Base-by-base conservation (phyloP, 768 basidiomycete species). In the Punctularia strigosozonata region DNA sequence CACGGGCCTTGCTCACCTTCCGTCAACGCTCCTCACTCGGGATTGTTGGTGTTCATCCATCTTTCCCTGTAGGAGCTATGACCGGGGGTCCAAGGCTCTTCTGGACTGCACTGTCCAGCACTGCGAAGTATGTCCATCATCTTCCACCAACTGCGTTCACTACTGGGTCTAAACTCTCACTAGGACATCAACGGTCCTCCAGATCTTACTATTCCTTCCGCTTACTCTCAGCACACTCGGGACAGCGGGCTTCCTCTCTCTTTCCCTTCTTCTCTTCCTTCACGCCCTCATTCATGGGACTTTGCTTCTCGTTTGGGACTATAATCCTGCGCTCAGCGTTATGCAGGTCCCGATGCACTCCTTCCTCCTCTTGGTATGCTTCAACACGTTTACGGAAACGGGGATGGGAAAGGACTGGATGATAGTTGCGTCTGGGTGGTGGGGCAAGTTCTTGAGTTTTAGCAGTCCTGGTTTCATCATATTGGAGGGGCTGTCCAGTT, bases 331-430 rank as follows among this genome's bases (percentile, higher is more conserved):
- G 12, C 66, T 89, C 37, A 77, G 83, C 12, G 68, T 90, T 43
- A 65, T 88, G 40, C 87, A 90, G 60, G 72, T 89, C 23, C 87
- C 87, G 6, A 77, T 87, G 66, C 86, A 89, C 55, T 78, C 86
- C 1, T 85, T 89, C 59, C 69, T 90, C 24, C 75, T 90, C 31
- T 77, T 90, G 36, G 73, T 89, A 41, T 84, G 75, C 55, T 90
- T 90, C 71, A 90, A 90, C 54, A 68, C 77, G 25, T 88, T 87
- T 58, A 74, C 84, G 2, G 68, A 77, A 17, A 62, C 75, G 19
- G 69, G 73, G 18, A n/a, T n/a, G n/a, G n/a, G n/a, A n/a, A 66
- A 72, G 43, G 75, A 80, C 6, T 68, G 64, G 56, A 54, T 88
- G 5, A 47, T 69, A 7, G 67, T 61, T 10, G 70, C 76, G 13